These are phyloP conservation scores for Albugo laibachii DNA, from an alignment of 352 stramenopile genomes.

Conservation along the genomic window DNA sequence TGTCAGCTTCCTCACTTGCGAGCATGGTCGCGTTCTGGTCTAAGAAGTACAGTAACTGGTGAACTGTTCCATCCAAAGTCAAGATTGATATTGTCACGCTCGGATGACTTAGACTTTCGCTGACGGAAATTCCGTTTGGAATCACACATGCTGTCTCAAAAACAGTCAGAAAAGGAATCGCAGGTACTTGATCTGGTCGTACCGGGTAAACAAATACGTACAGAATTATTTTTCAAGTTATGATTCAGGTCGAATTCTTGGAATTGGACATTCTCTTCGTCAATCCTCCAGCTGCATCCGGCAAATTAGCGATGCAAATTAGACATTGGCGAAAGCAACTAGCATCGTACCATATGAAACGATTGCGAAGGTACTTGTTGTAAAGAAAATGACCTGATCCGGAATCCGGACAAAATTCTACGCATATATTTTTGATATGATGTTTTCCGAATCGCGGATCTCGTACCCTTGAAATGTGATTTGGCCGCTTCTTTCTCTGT, in stretches of 20 bases:
- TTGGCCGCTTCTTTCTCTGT: too few species aligned
- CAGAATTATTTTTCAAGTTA: conserved; percentile 27
- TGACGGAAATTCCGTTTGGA: conserved; percentile 24
- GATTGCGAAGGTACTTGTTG: too few species aligned
- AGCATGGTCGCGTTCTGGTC: conserved; percentile 2
- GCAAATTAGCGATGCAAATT: too few species aligned
- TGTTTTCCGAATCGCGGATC: too few species aligned
- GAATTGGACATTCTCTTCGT: conserved; percentile 52
- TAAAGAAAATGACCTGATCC: too few species aligned
- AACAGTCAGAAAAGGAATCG: neutral
- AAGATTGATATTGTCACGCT: conserved; percentile 37
- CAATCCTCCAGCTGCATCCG: conserved; percentile 27
- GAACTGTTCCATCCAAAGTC: conserved; percentile 42
- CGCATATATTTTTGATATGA: too few species aligned
- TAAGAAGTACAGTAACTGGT: conserved; percentile 40
- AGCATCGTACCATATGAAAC: too few species aligned
- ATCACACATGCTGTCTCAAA: conserved; percentile 20
- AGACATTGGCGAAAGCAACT: too few species aligned
- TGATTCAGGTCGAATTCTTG: conserved; percentile 53
- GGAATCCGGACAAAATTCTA: too few species aligned
- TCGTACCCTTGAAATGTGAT: too few species aligned
- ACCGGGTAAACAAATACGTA: conserved; percentile 34
- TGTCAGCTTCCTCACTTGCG: neutral
- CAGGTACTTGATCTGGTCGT: neutral
- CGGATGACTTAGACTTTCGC: conserved; percentile 40